Conservation (phyloP, 805 yeast species). For the Ascoidea rubescens region DNA sequence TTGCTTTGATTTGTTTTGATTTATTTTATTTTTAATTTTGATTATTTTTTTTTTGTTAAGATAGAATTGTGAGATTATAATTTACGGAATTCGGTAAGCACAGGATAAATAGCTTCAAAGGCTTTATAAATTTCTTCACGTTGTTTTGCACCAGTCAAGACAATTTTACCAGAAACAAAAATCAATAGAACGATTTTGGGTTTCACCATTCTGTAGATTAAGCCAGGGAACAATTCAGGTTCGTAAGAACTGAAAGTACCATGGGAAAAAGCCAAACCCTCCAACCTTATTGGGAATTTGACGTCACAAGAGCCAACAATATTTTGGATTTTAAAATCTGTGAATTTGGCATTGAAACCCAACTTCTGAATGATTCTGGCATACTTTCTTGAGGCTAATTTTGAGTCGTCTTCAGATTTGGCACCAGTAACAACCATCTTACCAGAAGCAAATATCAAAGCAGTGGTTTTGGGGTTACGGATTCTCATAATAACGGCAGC, state of each 20-base stretch:
- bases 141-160: conserved; percentile 96
- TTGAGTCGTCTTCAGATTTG: conserved; percentile 96
- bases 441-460: conserved; percentile 94
- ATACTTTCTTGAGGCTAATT: conserved; percentile 91
- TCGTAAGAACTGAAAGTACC: conserved; percentile 98
- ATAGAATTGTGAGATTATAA: conserved; percentile 15
- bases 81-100: conserved; percentile 93
- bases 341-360: conserved; percentile 95
- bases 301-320: conserved; percentile 99
- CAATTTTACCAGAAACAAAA: conserved; percentile 95
- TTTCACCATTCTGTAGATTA: conserved; percentile 98
- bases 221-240: conserved; percentile 96
- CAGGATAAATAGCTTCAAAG: conserved; percentile 96
- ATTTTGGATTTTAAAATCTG: conserved; percentile 95
- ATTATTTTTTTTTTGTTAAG: no score
- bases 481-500: conserved; percentile 99
- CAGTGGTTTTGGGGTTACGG: conserved; percentile 97
- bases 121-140: conserved; percentile 98
- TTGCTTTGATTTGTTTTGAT: background rate
- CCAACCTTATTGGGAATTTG: conserved; percentile 91
- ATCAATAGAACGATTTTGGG: conserved; percentile 93
- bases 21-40: no score
- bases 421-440: conserved; percentile 99
- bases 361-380: conserved; percentile 96
- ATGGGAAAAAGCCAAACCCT: conserved; percentile 95